A percentile compares a stretch with the other conserved stretches of the same genome.
These are phyloP conservation scores for Bolboschoenus planiculmis DNA, from an alignment of 176 grass and related monocot genomes.

Conservation along the genomic window DNA sequence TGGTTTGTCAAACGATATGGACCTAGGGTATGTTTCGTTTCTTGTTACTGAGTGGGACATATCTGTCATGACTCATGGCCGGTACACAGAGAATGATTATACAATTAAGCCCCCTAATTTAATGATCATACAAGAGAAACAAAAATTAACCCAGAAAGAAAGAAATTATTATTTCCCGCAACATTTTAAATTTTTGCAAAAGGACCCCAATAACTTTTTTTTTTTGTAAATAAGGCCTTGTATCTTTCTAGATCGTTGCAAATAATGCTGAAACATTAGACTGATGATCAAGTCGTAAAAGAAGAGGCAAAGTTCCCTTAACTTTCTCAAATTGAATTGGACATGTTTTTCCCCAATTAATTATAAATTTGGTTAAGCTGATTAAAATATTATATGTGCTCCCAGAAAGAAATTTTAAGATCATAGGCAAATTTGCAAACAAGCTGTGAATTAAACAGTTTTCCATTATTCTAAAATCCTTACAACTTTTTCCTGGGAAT, in stretches of 20 bases:
- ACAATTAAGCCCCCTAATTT: background rate
- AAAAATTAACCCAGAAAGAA: background rate
- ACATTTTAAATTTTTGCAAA: background rate
- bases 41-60: background rate
- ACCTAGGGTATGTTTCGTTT: constrained; percentile 46
- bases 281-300: too few species aligned
- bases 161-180: background rate
- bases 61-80: background rate
- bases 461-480: background rate
- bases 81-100: background rate
- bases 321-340: background rate
- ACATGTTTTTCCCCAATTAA: background rate
- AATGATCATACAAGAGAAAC: background rate
- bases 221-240: too few species aligned
- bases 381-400: background rate
- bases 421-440: background rate
- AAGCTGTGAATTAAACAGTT: background rate
- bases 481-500: background rate
- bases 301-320: too few species aligned
- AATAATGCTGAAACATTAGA: too few species aligned
- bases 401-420: background rate
- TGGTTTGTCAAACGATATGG: constrained; percentile 88
- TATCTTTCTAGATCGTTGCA: too few species aligned
- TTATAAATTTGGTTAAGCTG: background rate
- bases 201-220: too few species aligned